Evolutionary conservation across 257 asterid genomes (phyloP), one percentile per base, ranked within the genome.

Genomic region (Gardenia jasminoides): DNA sequence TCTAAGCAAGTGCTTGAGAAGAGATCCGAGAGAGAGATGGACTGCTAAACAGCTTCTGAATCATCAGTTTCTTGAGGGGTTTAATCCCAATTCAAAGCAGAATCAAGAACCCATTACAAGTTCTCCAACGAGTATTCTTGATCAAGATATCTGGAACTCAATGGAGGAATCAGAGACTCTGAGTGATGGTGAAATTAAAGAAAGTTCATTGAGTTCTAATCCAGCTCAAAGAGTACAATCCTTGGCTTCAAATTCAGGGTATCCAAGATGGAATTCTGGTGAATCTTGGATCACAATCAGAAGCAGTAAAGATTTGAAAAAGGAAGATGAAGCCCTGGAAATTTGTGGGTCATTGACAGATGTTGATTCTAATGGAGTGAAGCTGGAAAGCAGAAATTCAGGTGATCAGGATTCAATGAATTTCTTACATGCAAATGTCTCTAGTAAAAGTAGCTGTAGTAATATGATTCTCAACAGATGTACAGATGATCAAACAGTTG

Each of bases 61-160:
- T 43, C 97, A 94, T 82, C 92, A 87, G 0, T 94, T 94, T 83
- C 80, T 94, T 6, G 78, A 79, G 4, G 82, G 81, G 46, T 6
- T 68, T 28, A 50, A 56, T 66, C 47, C 17, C 1, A 46, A 58
- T 20, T 48, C 43, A 0, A 77, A 85, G 70, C 9, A 62, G 71
- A 78, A 22, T 47, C 74, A 77, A 72, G 66, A 81, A 56, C 59
- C 72, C 10, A 70, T 33, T 0, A n/a, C 84, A 12, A 31, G n/a
- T 9, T 92, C 97, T 7, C 97, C 97, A 22, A 91, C 97, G 0
- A 88, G 97, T 67, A 82, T 88, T 80, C 97, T 93, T 76, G 95
- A 93, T 85, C 89, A 77, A 13, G 92, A 88, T 13, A 70, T 93
- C n/a, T 93, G 97, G 97, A 87, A 87, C 64, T 88, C 93, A 36